Percentiles rank a stretch among this genome's conserved stretches.
phyloP scores from a whole-genome alignment of 2,329 filamentous ascomycete species.

The Aotearoamyces nothofagi region DNA sequence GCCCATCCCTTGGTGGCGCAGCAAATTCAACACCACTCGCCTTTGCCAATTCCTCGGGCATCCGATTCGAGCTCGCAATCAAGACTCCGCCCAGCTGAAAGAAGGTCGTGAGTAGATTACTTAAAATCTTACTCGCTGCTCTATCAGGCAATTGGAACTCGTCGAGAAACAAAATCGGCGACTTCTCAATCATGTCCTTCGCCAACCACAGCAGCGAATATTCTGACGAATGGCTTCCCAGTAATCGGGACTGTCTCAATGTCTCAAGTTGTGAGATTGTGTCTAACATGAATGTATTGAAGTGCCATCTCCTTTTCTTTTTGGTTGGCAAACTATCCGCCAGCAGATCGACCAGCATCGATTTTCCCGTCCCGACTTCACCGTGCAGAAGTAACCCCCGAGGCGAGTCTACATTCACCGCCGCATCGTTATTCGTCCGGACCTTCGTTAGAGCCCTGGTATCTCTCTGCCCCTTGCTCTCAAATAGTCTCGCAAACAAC shows the following conservation, averaged over 20 bases:
- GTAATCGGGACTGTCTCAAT: constrained; percentile 27
- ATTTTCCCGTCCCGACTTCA: constrained; percentile 72
- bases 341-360: constrained; percentile 73
- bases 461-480: constrained; percentile 35
- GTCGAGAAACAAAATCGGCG: constrained; percentile 65
- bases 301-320: constrained; percentile 66
- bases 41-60: constrained; percentile 69
- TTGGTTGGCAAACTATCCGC: constrained; percentile 60
- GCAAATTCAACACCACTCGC: constrained; percentile 57
- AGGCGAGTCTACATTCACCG: constrained; percentile 56
- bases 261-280: constrained; percentile 57
- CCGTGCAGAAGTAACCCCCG: constrained; percentile 64
- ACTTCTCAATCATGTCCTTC: constrained; percentile 58
- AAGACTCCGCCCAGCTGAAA: constrained; percentile 73
- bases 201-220: constrained; percentile 62
- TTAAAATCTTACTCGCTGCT: constrained; percentile 64
- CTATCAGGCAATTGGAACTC: constrained; percentile 75
- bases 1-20: constrained; percentile 31
- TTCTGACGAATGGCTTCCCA: constrained; percentile 22
- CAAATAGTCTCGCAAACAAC: constrained; percentile 43
- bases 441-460: constrained; percentile 50
- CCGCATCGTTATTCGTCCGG: constrained; percentile 56
- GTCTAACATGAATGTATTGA: constrained; percentile 77
- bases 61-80: constrained; percentile 66
- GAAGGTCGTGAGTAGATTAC: constrained; percentile 63